A percentile compares a stretch with the other conserved stretches of the same genome.
These are phyloP conservation scores for Colletotrichum falcatum DNA, from an alignment of 2,329 filamentous ascomycete species.

Conservation along the genomic window DNA sequence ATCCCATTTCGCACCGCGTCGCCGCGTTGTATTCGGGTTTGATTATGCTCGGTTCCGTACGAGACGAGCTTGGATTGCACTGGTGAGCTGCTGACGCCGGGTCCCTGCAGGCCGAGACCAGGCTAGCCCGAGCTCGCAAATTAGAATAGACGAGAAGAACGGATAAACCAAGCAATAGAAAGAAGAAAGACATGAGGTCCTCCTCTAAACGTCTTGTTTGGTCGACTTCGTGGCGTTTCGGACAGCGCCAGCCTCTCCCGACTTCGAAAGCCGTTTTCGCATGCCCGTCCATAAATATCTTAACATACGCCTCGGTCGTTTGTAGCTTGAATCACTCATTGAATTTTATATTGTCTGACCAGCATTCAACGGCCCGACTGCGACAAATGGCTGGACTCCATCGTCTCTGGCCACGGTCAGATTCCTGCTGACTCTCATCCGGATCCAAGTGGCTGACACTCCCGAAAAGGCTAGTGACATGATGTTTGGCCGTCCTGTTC, in stretches of 20 bases:
- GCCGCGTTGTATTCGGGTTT: neutral
- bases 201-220: neutral
- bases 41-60: constrained; percentile 1
- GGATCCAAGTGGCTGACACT: constrained; percentile 16
- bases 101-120: constrained; percentile 19
- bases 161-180: constrained; percentile 11
- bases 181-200: neutral
- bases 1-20: neutral
- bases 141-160: too few species aligned
- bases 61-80: constrained; percentile 14
- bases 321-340: neutral
- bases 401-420: neutral
- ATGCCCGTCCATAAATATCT: neutral
- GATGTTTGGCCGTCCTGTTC: constrained; percentile 12
- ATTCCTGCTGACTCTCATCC: constrained; percentile 4
- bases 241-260: neutral
- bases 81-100: constrained; percentile 32
- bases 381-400: neutral
- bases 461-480: neutral
- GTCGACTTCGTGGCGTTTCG: neutral
- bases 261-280: neutral
- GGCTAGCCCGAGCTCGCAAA: too few species aligned
- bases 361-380: neutral
- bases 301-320: neutral
- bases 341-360: neutral